These are phyloP conservation scores for Erodium trifolium DNA, from an alignment of 441 rosid genomes.

Conservation along the genomic window DNA sequence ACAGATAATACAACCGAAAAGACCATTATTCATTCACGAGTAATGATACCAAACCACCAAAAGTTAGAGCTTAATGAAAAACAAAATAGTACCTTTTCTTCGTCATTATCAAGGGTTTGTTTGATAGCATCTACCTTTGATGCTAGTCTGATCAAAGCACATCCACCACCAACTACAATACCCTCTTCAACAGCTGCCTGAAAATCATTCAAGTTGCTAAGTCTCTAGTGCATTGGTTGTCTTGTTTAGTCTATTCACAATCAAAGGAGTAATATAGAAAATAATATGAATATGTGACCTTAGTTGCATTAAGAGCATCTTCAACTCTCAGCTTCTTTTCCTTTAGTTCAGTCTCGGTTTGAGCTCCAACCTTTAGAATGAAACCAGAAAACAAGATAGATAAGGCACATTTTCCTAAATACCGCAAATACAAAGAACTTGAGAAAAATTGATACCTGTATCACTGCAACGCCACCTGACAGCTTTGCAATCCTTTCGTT, in stretches of 20 bases:
- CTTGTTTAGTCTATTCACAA: neutral
- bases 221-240: neutral
- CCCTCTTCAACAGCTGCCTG: constrained; percentile 97
- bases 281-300: constrained; percentile 33
- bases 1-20: neutral
- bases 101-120: constrained; percentile 59
- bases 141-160: constrained; percentile 74
- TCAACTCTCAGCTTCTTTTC: constrained; percentile 93
- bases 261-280: neutral
- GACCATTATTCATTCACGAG: neutral
- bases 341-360: constrained; percentile 92
- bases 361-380: constrained; percentile 75
- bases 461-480: constrained; percentile 90
- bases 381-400: neutral
- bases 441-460: constrained; percentile 42
- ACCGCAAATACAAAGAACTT: neutral
- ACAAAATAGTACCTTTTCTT: constrained; percentile 51
- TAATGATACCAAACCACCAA: too few relatives aligned
- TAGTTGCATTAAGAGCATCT: constrained; percentile 94
- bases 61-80: too few relatives aligned
- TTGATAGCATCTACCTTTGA: constrained; percentile 75
- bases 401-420: constrained; percentile 1
- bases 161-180: constrained; percentile 93
- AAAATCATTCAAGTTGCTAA: constrained; percentile 8
- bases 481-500: constrained; percentile 86